Conservation (phyloP, 2,329 filamentous ascomycete genomes). For the Aspergillus niger region DNA sequence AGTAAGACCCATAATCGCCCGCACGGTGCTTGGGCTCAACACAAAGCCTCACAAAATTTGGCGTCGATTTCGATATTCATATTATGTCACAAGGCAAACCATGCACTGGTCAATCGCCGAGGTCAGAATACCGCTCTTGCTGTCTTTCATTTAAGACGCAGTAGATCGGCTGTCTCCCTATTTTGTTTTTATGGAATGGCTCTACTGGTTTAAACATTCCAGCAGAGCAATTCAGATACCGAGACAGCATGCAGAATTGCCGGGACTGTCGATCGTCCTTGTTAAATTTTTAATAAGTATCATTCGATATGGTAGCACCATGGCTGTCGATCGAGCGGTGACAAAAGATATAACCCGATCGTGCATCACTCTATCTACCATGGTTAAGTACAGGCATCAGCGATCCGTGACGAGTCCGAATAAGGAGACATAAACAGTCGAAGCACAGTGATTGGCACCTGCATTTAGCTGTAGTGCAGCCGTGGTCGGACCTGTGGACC, state of each 20-base stretch:
- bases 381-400: background rate
- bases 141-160: background rate
- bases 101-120: background rate
- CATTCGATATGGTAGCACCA: background rate
- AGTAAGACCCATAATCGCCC: background rate
- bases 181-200: background rate
- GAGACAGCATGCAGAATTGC: background rate
- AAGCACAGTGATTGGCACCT: background rate
- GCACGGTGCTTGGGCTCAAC: background rate
- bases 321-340: background rate
- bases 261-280: background rate
- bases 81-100: background rate
- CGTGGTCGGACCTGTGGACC: conserved; percentile 4
- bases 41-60: background rate
- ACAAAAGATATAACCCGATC: background rate
- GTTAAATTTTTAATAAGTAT: background rate
- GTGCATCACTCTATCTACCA: background rate
- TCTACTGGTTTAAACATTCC: background rate
- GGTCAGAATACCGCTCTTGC: background rate
- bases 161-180: background rate
- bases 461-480: conserved; percentile 9
- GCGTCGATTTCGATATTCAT: background rate
- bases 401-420: background rate
- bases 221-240: background rate
- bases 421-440: background rate